phyloP scores from a whole-genome alignment of 2,329 filamentous ascomycete species.

The Ophiostoma tasmaniense region DNA sequence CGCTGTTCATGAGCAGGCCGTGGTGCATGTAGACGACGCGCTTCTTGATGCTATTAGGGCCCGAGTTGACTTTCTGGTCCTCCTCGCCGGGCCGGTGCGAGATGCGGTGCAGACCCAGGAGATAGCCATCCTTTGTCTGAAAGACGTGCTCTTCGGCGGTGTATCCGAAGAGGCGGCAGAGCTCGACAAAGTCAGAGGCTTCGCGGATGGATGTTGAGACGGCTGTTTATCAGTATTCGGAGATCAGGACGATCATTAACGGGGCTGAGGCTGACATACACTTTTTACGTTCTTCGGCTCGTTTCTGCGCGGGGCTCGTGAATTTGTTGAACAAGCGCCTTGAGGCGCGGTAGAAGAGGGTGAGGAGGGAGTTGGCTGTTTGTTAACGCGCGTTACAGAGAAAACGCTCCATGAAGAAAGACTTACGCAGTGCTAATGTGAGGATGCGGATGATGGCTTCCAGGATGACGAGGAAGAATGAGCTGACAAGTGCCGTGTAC shows the following conservation, averaged over 20 bases:
- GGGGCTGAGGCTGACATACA: constrained; percentile 40
- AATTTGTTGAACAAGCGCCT: constrained; percentile 74
- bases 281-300: constrained; percentile 60
- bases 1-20: constrained; percentile 95
- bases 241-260: constrained; percentile 18
- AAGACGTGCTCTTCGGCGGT: constrained; percentile 93
- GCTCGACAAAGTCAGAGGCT: constrained; percentile 83
- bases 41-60: constrained; percentile 61
- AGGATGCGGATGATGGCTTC: constrained; percentile 78
- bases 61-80: constrained; percentile 65
- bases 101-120: constrained; percentile 81
- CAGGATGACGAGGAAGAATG: constrained; percentile 71
- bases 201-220: constrained; percentile 72
- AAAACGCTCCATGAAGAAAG: not conserved
- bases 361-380: constrained; percentile 71
- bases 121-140: constrained; percentile 86
- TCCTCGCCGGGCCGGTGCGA: constrained; percentile 78
- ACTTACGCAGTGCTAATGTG: constrained; percentile 77
- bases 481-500: constrained; percentile 78
- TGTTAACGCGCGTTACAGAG: constrained; percentile 1
- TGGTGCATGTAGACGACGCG: constrained; percentile 91
- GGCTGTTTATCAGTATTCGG: constrained; percentile 31
- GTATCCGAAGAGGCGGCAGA: constrained; percentile 88
- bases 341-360: constrained; percentile 73
- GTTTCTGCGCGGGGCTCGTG: constrained; percentile 60